Evolutionary conservation across 2,329 filamentous ascomycete species (phyloP).

Genomic region (Rutstroemia sp.): DNA sequence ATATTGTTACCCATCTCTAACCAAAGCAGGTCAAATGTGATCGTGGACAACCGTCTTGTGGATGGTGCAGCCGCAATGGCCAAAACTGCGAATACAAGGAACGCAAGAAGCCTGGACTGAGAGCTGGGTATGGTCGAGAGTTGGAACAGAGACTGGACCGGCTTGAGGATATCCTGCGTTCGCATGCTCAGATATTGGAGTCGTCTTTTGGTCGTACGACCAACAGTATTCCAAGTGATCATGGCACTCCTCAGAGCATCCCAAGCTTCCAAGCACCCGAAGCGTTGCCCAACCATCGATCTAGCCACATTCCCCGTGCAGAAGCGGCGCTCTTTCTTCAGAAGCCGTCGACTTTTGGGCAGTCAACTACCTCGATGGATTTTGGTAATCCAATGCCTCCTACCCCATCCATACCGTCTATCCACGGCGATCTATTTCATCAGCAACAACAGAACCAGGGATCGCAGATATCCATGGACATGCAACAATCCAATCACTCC

Average conservation of each 20-base stretch:
- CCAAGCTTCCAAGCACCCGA: conserved; percentile 44
- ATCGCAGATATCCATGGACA: conserved; percentile 4
- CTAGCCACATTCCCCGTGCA: conserved; percentile 40
- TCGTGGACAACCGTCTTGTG: conserved; percentile 64
- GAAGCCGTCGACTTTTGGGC: conserved; percentile 45
- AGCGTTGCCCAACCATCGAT: conserved; percentile 19
- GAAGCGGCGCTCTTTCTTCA: conserved; percentile 55
- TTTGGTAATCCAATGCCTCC: conserved; percentile 38
- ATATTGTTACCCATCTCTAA: conserved; percentile 11
- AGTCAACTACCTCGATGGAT: conserved; percentile 41
- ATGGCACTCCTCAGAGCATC: conserved; percentile 46
- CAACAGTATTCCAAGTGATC: conserved; percentile 44
- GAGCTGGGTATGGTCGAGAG: conserved; percentile 63
- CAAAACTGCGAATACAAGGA: conserved; percentile 61
- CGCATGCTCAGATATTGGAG: conserved; percentile 61
- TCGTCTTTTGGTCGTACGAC: conserved; percentile 36
- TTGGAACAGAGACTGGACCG: conserved; percentile 65
- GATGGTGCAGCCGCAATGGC: conserved; percentile 59
- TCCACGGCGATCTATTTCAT: conserved; percentile 42
- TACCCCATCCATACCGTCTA: conserved; percentile 35
- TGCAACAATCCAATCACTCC: conserved; percentile 29
- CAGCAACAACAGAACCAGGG: conserved; percentile 28
- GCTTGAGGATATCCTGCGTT: conserved; percentile 57
- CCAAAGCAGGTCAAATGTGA: conserved; percentile 60
- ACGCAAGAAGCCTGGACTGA: conserved; percentile 57